Base-by-base conservation (phyloP, 768 basidiomycete genomes). In the Tylopilus felleus region DNA sequence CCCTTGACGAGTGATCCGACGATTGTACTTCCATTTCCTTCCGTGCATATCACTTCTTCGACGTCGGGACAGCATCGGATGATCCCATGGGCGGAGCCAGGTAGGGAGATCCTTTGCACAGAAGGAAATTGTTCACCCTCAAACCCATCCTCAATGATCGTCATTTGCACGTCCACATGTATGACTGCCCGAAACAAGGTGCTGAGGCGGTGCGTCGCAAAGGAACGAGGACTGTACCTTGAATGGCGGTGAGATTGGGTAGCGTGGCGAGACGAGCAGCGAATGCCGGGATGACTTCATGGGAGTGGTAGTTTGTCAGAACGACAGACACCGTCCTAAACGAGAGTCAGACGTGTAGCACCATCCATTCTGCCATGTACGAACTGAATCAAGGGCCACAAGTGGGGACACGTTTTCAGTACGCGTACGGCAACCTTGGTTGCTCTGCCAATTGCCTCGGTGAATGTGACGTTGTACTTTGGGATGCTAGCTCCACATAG, bases 21-120 rank as follows among this genome's bases (percentile, higher is more conserved):
- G 22, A 56, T 25, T 4, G n/a, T 56, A 10, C 42, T 55, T 16
- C 53, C 52, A 8, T 14, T 16, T 28, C 54, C 59, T 14, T 60
- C 36, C 5, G 22, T 44, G 16, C 53, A 57, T n/a, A 16, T 44
- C 31, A 55, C 49, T 41, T 54, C 36, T 35, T 60, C 56, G 17
- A 62, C 19, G 27, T 47, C 45, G 23, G 53, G 58, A 40, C 53
- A 60, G 10, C 47, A 53, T 22, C 51, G 47, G 52, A 55, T 43
- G 22, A 60, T 56, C 42, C 49, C 39, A 21, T 55, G 53, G 17
- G 46, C 54, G 14, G 40, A 47, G 9, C 17, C 42, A 28, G 52
- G 51, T 5, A 56, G 31, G 16, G 22, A 28, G 22, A 58, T 53
- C 25, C 22, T 63, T 44, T 38, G 47, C 7, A 56, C 55, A 0